Evolutionary conservation across 2,329 filamentous ascomycete species (phyloP).

Genomic region (Pleurostoma richardsiae): DNA sequence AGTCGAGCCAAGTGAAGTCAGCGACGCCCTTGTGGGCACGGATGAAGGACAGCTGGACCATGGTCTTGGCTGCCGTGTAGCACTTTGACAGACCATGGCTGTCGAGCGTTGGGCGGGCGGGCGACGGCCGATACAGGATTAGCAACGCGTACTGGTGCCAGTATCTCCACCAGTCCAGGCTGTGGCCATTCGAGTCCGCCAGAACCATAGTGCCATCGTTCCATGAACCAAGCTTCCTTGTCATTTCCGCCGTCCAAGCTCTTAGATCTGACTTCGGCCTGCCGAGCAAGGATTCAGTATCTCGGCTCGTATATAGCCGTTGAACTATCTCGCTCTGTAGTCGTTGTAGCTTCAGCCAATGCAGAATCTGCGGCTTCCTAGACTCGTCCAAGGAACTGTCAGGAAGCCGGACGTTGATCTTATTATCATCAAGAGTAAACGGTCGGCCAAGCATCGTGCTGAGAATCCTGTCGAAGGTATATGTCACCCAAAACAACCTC

Average conservation of each 20-base stretch:
- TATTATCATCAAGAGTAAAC: slow-evolving; percentile 14
- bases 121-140: slow-evolving; percentile 13
- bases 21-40: slow-evolving; percentile 9
- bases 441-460: slow-evolving; percentile 16
- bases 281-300: not conserved
- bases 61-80: slow-evolving; percentile 12
- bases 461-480: slow-evolving; percentile 14
- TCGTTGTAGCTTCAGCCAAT: slow-evolving; percentile 15
- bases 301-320: slow-evolving; percentile 2
- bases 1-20: slow-evolving; percentile 15
- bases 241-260: slow-evolving; percentile 6
- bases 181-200: slow-evolving; percentile 3
- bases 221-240: not conserved
- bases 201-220: not conserved
- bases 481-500: slow-evolving; percentile 18
- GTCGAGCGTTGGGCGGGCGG: slow-evolving; percentile 6
- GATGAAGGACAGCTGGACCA: slow-evolving; percentile 14
- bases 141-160: slow-evolving; percentile 16
- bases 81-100: slow-evolving; percentile 7
- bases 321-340: slow-evolving; percentile 14
- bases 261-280: no score
- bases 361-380: slow-evolving; percentile 9
- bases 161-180: slow-evolving; percentile 13
- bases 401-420: slow-evolving; percentile 13
- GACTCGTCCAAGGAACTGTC: slow-evolving; percentile 1